These are phyloP conservation scores for Speleostelium caveatum DNA, from an alignment of 78 protist species.

Conservation along the genomic window DNA sequence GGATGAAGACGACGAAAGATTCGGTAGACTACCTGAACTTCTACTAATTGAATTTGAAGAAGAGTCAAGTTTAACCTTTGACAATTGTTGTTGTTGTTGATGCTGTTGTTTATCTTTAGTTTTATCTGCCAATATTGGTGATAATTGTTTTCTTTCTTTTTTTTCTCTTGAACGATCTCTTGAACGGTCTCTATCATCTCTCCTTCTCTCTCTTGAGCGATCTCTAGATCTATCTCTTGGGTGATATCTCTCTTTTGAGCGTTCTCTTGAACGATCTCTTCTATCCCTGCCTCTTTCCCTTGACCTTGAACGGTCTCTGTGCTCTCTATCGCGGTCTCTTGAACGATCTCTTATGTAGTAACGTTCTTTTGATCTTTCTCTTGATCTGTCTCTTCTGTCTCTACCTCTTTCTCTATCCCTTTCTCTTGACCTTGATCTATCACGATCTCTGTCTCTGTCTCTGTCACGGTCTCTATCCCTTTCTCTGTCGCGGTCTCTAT, in stretches of 20 bases:
- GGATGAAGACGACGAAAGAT: not conserved
- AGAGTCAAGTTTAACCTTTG: not conserved
- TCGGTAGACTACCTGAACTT: not conserved
- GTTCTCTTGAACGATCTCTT: not conserved
- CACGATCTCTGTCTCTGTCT: slow-evolving; percentile 20
- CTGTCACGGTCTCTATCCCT: too few species aligned
- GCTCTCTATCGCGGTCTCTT: not conserved
- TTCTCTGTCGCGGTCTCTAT: too few species aligned
- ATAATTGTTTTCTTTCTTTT: not conserved
- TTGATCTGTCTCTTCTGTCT: not conserved
- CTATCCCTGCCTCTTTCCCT: not conserved
- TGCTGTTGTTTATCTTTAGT: not conserved
- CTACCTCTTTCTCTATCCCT: slow-evolving; percentile 25
- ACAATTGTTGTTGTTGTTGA: not conserved
- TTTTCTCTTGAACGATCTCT: not conserved
- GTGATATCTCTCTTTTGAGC: not conserved
- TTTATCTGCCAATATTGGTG: too few species aligned
- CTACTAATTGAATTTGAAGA: not conserved
- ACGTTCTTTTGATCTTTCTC: not conserved
- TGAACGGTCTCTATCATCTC: not conserved
- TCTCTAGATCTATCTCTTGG: slow-evolving; percentile 36
- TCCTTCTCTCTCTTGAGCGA: too few species aligned
- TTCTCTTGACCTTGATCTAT: not conserved
- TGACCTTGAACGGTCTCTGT: not conserved
- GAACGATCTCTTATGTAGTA: not conserved